Percentiles rank a stretch among this genome's conserved stretches.
These are phyloP conservation scores for Phytophthora palmivora DNA, from an alignment of 352 stramenopile genomes.

Conservation along the genomic window DNA sequence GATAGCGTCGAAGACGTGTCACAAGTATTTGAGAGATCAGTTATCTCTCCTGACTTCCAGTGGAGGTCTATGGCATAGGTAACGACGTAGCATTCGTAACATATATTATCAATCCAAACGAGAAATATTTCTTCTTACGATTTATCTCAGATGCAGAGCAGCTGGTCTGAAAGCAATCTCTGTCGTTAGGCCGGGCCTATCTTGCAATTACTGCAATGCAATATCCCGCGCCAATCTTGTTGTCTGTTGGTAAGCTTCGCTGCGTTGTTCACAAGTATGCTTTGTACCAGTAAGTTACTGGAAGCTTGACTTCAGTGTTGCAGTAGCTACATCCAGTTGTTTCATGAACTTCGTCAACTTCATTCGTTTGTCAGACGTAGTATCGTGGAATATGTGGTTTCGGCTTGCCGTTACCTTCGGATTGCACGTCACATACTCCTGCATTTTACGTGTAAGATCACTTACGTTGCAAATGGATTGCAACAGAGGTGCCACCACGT, in stretches of 20 bases:
- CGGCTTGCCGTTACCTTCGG: slow-evolving; percentile 14
- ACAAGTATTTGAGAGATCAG: slow-evolving; percentile 23
- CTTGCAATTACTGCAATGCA: too few species aligned
- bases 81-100: not conserved
- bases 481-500: slow-evolving; percentile 33
- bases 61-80: slow-evolving; percentile 17
- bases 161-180: not conserved
- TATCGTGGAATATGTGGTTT: slow-evolving; percentile 34
- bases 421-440: slow-evolving; percentile 30
- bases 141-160: not conserved
- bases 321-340: slow-evolving; percentile 15
- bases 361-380: slow-evolving; percentile 12
- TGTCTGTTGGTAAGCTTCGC: too few species aligned
- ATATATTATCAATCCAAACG: not conserved
- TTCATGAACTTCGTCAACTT: slow-evolving; percentile 17
- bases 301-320: slow-evolving; percentile 11
- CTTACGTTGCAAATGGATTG: slow-evolving; percentile 24
- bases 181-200: not conserved
- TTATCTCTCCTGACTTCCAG: slow-evolving; percentile 22
- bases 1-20: slow-evolving; percentile 22
- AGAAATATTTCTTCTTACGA: not conserved
- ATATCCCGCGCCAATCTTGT: too few species aligned
- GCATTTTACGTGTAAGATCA: slow-evolving; percentile 30
- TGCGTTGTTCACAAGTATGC: not conserved
- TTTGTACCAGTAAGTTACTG: slow-evolving; percentile 6